These are phyloP conservation scores for Trichoderma afroharzianum DNA, from an alignment of 2,329 filamentous ascomycete genomes.

Conservation along the genomic window DNA sequence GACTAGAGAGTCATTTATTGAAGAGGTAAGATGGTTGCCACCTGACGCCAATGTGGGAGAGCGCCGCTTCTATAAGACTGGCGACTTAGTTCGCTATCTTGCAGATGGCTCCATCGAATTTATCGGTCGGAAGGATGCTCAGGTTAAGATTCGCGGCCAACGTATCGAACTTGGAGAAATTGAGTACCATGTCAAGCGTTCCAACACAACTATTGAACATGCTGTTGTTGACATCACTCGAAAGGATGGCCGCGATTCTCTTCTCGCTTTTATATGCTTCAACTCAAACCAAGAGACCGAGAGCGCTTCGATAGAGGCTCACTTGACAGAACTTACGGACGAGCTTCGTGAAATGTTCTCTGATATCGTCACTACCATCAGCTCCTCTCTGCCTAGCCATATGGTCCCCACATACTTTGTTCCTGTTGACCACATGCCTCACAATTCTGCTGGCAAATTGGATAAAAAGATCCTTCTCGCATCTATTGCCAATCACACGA, in stretches of 20 bases:
- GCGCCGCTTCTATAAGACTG: slow-evolving; percentile 17
- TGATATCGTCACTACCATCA: not conserved
- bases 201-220: not conserved
- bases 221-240: not conserved
- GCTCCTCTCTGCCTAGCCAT: not conserved
- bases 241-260: not conserved
- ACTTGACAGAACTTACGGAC: not conserved
- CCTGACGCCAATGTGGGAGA: not conserved
- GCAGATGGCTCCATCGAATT: slow-evolving; percentile 1
- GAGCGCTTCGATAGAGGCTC: not conserved
- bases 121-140: slow-evolving; percentile 9
- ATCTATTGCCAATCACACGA: not conserved
- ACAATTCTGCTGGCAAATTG: slow-evolving; percentile 9
- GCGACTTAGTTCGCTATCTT: slow-evolving; percentile 13
- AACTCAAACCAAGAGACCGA: not conserved
- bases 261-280: slow-evolving; percentile 2
- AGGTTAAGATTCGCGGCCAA: slow-evolving; percentile 16
- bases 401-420: slow-evolving; percentile 14
- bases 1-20: slow-evolving; percentile 21
- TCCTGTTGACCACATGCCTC: slow-evolving; percentile 6
- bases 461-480: slow-evolving; percentile 8
- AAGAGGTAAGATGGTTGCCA: not conserved
- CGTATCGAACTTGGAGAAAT: slow-evolving; percentile 15
- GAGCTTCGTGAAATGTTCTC: not conserved
- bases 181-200: not conserved